Percentiles rank a stretch among this genome's conserved stretches.
Conservation (phyloP, 208 protist species). For the Acanthamoeba royreba region DNA sequence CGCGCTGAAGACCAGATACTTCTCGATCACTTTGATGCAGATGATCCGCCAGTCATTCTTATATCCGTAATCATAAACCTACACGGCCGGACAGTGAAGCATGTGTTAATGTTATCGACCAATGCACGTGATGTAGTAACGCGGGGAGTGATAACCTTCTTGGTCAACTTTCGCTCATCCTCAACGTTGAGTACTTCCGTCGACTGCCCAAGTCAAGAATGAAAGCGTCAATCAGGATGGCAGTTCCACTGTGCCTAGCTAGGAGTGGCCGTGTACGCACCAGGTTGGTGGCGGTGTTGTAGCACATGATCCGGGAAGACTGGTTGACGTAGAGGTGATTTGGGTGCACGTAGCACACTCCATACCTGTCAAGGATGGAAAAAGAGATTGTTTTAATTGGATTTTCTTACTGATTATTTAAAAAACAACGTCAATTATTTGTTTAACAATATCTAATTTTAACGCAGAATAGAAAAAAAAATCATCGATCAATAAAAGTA, state of each 20-base stretch:
- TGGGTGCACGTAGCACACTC: background rate
- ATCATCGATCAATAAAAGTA: background rate
- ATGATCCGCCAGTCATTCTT: conserved; percentile 10
- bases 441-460: background rate
- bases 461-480: too few species aligned
- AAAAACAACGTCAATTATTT: too few species aligned
- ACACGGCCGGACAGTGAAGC: background rate
- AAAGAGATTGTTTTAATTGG: background rate
- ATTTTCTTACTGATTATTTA: too few species aligned
- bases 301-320: background rate
- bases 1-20: background rate
- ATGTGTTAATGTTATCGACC: background rate
- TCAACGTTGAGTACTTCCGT: background rate
- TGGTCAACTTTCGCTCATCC: background rate
- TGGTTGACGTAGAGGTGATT: background rate
- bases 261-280: background rate
- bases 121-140: background rate
- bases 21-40: background rate
- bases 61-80: background rate
- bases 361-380: background rate
- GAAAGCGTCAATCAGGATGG: background rate
- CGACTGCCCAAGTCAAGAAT: background rate
- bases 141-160: too few species aligned
- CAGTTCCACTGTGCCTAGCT: background rate
- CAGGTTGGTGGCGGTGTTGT: background rate